phyloP scores from a whole-genome alignment of 1,139 yeast genomes.

The Geotrichum siamense region DNA sequence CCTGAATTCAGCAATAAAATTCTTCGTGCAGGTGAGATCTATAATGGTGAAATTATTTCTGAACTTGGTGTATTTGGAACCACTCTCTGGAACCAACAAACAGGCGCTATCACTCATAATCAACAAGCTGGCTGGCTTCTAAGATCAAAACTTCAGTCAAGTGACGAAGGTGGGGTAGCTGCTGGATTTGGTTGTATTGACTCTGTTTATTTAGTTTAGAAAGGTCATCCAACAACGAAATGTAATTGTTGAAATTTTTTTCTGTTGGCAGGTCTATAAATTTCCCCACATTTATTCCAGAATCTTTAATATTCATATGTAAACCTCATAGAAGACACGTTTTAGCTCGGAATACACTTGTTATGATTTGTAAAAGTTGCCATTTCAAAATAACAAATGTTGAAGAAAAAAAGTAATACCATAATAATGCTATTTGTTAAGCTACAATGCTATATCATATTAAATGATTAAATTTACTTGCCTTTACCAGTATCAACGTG shows the following conservation, averaged over 20 bases:
- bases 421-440: no score
- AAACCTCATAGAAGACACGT: no score
- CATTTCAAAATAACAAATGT: no score
- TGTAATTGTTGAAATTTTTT: neutral
- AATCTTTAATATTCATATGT: no score
- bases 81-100: conserved; percentile 58
- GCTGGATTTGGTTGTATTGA: conserved; percentile 98
- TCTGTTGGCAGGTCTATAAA: no score
- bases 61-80: conserved; percentile 91
- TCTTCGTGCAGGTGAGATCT: conserved; percentile 55
- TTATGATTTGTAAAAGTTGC: no score
- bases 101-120: conserved; percentile 49
- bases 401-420: no score
- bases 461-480: no score
- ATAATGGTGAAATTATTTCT: conserved; percentile 65
- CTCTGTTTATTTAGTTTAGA: conserved; percentile 42
- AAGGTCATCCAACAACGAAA: neutral
- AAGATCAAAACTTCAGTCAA: conserved; percentile 77
- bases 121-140: conserved; percentile 75
- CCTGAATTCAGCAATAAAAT: conserved; percentile 61
- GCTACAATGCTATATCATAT: no score
- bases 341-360: no score
- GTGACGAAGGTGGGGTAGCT: conserved; percentile 97
- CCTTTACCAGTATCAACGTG: no score
- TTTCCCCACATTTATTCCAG: no score